Evolutionary conservation across 2,329 filamentous ascomycete genomes (phyloP).

Genomic region (Hypoxylon sp.): DNA sequence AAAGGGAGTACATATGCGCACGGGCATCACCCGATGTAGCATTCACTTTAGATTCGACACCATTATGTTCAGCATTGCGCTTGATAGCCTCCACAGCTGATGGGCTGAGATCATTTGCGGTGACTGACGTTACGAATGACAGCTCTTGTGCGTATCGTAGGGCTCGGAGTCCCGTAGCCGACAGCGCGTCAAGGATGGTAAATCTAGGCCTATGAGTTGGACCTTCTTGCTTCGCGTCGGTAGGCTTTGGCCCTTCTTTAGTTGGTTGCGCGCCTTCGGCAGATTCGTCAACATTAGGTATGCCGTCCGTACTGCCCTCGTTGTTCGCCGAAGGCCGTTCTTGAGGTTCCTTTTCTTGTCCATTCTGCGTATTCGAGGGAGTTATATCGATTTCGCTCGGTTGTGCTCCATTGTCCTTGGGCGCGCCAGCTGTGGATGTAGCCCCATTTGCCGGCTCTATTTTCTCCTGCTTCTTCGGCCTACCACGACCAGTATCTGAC

Average conservation of each 20-base stretch:
- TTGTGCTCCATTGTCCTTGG: conserved; percentile 19
- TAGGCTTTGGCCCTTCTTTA: conserved; percentile 31
- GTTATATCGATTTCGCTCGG: conserved; percentile 27
- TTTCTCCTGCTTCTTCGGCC: conserved; percentile 48
- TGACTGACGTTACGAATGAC: conserved; percentile 84
- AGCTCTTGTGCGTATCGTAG: conserved; percentile 93
- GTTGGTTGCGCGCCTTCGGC: conserved; percentile 38
- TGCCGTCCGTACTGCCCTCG: conserved; percentile 11
- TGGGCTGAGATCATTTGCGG: conserved; percentile 89
- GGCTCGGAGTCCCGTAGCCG: conserved; percentile 91
- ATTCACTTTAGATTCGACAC: conserved; percentile 77
- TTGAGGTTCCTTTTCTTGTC: conserved; percentile 6
- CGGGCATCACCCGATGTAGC: conserved; percentile 87
- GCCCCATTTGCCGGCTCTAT: conserved; percentile 31
- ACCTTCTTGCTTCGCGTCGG: conserved; percentile 39
- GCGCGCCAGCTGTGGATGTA: conserved; percentile 17
- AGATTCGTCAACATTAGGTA: conserved; percentile 18
- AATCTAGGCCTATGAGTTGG: conserved; percentile 66
- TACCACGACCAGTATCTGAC: conserved; percentile 41
- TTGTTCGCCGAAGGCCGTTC: conserved; percentile 6
- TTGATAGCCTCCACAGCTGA: conserved; percentile 85
- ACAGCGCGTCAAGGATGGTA: conserved; percentile 94
- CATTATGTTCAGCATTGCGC: conserved; percentile 88
- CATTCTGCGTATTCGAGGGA: conserved; percentile 47
- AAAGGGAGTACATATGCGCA: conserved; percentile 87